phyloP scores from a whole-genome alignment of 2,329 filamentous ascomycete species.

The Botryotinia calthae region DNA sequence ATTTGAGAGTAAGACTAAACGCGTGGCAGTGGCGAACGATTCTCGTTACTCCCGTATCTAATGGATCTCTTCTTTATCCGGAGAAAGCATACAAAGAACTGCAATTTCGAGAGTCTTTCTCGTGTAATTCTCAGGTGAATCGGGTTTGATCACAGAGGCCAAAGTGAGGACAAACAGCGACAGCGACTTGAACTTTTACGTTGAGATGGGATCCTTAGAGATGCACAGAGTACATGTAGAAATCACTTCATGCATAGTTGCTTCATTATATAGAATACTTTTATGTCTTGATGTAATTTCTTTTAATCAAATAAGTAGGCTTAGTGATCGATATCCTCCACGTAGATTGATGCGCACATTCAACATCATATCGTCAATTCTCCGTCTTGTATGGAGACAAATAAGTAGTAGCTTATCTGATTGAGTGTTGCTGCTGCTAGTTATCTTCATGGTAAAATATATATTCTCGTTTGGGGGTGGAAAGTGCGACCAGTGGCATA shows the following conservation, averaged over 20 bases:
- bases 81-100: too few species aligned
- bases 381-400: neutral
- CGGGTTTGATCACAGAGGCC: neutral
- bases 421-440: neutral
- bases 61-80: neutral
- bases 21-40: neutral
- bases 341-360: neutral
- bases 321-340: neutral
- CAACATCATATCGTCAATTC: neutral
- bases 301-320: neutral
- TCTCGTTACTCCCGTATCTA: neutral
- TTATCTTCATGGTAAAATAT: neutral
- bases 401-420: neutral
- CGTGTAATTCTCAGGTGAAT: neutral
- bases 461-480: neutral
- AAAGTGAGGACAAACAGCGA: neutral
- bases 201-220: accelerated
- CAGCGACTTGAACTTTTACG: neutral
- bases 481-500: neutral
- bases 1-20: neutral
- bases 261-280: neutral
- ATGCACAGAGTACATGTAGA: neutral
- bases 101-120: neutral
- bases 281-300: neutral
- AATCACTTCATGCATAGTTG: neutral